phyloP scores from a whole-genome alignment of 148 eudicot species.

The Fagopyrum esculentum region DNA sequence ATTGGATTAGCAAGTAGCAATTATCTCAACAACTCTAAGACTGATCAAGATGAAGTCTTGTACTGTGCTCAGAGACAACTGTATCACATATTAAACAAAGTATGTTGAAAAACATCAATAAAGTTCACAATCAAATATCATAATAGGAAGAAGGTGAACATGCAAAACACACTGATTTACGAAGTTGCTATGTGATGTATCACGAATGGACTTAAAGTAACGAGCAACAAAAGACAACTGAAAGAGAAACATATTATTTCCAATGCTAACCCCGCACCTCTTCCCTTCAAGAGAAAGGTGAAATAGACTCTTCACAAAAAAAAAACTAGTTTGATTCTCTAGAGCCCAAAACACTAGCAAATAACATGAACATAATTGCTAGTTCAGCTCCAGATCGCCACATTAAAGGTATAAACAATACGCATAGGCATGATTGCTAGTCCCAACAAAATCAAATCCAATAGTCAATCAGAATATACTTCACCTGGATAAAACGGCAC shows the following conservation, averaged over 20 bases:
- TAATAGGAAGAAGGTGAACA: background rate
- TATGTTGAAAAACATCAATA: background rate
- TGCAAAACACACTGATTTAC: background rate
- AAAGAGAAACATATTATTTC: background rate
- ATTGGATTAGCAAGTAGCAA: background rate
- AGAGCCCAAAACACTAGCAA: background rate
- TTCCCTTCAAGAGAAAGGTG: background rate
- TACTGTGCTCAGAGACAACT: conserved; percentile 7
- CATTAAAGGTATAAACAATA: background rate
- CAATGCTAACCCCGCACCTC: background rate
- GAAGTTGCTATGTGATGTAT: background rate
- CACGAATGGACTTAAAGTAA: background rate
- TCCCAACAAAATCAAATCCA: background rate
- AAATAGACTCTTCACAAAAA: background rate
- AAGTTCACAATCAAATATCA: background rate
- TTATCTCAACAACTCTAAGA: conserved; percentile 3
- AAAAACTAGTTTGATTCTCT: background rate
- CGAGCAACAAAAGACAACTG: background rate
- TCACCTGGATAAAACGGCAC: background rate
- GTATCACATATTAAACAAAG: background rate
- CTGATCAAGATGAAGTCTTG: background rate
- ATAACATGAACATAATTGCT: background rate
- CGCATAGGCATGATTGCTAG: background rate
- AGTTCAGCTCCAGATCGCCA: too few relatives aligned
- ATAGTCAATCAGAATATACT: background rate